Conservation (phyloP, 2,329 filamentous ascomycete species). For the Cladosporium sp. region DNA sequence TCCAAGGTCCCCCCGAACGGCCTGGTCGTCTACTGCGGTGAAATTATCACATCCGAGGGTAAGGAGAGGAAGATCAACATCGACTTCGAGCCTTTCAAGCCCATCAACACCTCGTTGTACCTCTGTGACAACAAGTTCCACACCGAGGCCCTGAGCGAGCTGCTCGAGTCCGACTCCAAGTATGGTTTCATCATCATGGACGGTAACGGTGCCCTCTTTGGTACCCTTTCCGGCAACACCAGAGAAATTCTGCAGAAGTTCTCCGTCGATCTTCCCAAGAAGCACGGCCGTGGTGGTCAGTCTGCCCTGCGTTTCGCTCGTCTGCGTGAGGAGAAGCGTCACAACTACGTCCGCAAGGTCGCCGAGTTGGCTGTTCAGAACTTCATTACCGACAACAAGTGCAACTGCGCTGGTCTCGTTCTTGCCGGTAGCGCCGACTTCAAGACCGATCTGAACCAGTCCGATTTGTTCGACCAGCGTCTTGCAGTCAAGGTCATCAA, state of each 20-base stretch:
- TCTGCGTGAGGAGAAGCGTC: constrained; percentile 98
- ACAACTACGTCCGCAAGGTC: constrained; percentile 99
- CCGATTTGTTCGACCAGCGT: constrained; percentile 93
- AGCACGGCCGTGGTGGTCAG: constrained; percentile 99
- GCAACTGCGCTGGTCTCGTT: constrained; percentile 93
- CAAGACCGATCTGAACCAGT: constrained; percentile 98
- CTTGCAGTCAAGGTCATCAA: constrained; percentile 96
- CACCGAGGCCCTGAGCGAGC: constrained; percentile 91
- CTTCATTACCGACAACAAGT: constrained; percentile 97
- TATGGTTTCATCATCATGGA: constrained; percentile 99
- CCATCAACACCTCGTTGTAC: constrained; percentile 98
- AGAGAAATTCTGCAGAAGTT: constrained; percentile 97
- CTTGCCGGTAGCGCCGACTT: constrained; percentile 97
- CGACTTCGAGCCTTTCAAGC: constrained; percentile 99
- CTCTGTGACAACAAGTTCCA: constrained; percentile 99
- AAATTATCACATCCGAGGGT: constrained; percentile 98
- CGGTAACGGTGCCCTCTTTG: constrained; percentile 95
- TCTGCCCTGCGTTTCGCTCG: constrained; percentile 98
- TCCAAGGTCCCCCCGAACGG: constrained; percentile 98
- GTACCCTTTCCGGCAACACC: constrained; percentile 94
- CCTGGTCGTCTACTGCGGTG: constrained; percentile 97
- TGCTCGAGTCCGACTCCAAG: constrained; percentile 97
- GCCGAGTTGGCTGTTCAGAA: constrained; percentile 97
- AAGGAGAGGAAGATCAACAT: constrained; percentile 99
- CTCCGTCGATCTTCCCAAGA: constrained; percentile 97